Conservation (phyloP, 352 stramenopile species). For the Phytophthora agathidicida region DNA sequence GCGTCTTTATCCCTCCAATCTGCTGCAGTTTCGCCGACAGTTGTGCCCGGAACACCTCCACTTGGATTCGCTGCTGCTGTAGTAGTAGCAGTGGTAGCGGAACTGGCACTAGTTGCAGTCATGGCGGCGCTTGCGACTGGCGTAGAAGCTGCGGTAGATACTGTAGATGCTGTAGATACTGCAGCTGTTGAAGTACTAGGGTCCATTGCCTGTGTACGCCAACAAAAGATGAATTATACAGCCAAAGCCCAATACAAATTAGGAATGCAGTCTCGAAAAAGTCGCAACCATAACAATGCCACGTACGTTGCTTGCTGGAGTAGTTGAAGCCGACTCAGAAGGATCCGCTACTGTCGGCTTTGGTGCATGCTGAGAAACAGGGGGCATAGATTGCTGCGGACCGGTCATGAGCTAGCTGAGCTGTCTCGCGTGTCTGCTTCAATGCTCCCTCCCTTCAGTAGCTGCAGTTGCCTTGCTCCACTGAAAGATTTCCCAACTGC, state of each 20-base stretch:
- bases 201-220: slow-evolving; percentile 33
- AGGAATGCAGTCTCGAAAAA: slow-evolving; percentile 1
- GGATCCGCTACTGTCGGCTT: slow-evolving; percentile 42
- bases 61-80: not conserved
- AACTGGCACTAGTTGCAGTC: slow-evolving; percentile 21
- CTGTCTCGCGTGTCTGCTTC: slow-evolving; percentile 9
- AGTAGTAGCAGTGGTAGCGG: not conserved
- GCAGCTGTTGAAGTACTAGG: slow-evolving; percentile 21
- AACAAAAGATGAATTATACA: not conserved
- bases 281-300: slow-evolving; percentile 1
- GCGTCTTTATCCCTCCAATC: slow-evolving; percentile 90
- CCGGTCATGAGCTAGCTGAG: slow-evolving; percentile 56
- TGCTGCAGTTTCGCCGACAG: slow-evolving; percentile 26
- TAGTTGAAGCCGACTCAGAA: slow-evolving; percentile 42
- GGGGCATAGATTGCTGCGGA: slow-evolving; percentile 73
- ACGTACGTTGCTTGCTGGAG: slow-evolving; percentile 36
- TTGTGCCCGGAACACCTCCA: slow-evolving; percentile 2
- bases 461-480: not conserved
- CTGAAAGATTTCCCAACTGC: slow-evolving; percentile 9
- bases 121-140: slow-evolving; percentile 19
- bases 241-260: slow-evolving; percentile 2
- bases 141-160: slow-evolving; percentile 22
- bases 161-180: slow-evolving; percentile 24
- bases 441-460: slow-evolving; percentile 11
- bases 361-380: slow-evolving; percentile 75